These are phyloP conservation scores for Acer negundo DNA, from an alignment of 345 rosid species.

Conservation along the genomic window DNA sequence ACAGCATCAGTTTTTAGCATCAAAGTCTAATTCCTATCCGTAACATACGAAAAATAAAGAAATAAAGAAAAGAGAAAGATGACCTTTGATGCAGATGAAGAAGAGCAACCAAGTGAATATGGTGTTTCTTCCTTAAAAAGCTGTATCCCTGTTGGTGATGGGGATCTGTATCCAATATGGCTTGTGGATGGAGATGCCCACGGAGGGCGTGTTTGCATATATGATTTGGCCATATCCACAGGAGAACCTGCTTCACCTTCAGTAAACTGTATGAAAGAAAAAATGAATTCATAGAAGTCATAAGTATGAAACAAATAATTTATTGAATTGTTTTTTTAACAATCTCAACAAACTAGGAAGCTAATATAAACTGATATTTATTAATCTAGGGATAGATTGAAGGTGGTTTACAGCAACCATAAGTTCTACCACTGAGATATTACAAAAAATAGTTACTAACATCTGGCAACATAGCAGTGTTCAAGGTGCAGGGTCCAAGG, in stretches of 20 bases:
- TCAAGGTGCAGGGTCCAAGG: constrained; percentile 35
- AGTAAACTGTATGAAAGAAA: constrained; percentile 39
- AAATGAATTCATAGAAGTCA: not conserved
- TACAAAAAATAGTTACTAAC: constrained; percentile 40
- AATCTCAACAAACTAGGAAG: not conserved
- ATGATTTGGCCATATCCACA: constrained; percentile 77
- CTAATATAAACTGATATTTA: not conserved
- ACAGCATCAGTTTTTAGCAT: not conserved
- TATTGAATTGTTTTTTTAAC: not conserved
- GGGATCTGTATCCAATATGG: constrained; percentile 39
- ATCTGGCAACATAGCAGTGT: constrained; percentile 34
- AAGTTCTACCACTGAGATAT: not conserved
- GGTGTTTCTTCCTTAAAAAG: constrained; percentile 57
- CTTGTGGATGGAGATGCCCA: constrained; percentile 68
- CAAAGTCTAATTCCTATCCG: not conserved
- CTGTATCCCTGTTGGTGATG: constrained; percentile 45
- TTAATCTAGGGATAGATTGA: not conserved
- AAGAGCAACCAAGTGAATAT: constrained; percentile 41
- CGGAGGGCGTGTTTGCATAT: constrained; percentile 69
- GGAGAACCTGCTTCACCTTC: constrained; percentile 75
- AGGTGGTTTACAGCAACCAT: constrained; percentile 1
- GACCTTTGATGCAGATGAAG: constrained; percentile 60
- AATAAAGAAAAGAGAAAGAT: constrained; percentile 6
- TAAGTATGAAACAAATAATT: not conserved
- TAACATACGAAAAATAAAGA: not conserved